Percentiles rank a stretch among this genome's conserved stretches.
These are phyloP conservation scores for Prosopis cineraria DNA, from an alignment of 306 rosid genomes.

Conservation along the genomic window DNA sequence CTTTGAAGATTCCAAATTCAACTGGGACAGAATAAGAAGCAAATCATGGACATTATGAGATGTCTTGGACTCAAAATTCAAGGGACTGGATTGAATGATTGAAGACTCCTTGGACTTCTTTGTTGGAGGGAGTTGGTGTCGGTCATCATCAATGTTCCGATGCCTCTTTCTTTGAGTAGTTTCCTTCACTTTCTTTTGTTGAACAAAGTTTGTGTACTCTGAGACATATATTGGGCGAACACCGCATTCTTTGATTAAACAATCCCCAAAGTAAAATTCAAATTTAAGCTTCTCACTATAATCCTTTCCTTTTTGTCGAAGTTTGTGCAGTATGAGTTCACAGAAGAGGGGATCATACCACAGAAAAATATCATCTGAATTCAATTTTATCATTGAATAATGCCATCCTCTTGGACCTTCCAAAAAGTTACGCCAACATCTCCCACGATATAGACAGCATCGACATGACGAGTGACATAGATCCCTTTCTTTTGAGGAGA, in stretches of 20 bases:
- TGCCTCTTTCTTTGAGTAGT: not conserved
- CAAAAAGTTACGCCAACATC: no score
- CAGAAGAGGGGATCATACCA: not conserved
- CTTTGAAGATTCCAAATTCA: not conserved
- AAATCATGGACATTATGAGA: not conserved
- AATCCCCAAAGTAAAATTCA: not conserved
- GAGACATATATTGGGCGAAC: not conserved
- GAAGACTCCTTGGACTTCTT: not conserved
- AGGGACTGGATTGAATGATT: not conserved
- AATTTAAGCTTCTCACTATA: not conserved
- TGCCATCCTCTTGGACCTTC: not conserved
- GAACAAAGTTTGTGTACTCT: not conserved
- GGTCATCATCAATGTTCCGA: not conserved
- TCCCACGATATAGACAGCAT: accelerated
- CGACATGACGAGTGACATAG: not conserved
- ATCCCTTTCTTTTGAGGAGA: not conserved
- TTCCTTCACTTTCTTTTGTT: not conserved
- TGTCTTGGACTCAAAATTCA: not conserved
- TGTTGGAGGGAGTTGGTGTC: not conserved
- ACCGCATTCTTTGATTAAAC: not conserved
- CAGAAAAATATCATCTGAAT: not conserved
- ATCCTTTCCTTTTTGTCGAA: not conserved
- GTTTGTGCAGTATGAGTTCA: not conserved
- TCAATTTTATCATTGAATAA: not conserved
- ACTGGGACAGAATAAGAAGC: not conserved